Conservation (phyloP, 2,329 filamentous ascomycete genomes). For the Raffaelea ambrosiae region DNA sequence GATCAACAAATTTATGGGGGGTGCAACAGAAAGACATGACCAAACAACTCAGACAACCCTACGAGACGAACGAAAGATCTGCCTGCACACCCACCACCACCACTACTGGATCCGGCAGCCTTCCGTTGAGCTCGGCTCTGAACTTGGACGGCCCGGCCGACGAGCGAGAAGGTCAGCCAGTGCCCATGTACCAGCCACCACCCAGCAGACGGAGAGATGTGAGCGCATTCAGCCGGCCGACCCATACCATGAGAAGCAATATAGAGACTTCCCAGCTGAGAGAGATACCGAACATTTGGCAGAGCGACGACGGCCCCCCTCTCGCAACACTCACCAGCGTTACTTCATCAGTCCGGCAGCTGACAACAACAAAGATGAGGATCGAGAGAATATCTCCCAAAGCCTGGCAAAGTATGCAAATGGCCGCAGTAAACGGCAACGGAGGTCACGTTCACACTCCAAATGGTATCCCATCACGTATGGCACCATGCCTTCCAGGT, state of each 20-base stretch:
- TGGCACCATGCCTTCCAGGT: not conserved
- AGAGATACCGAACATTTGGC: constrained; percentile 19
- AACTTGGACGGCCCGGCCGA: constrained; percentile 11
- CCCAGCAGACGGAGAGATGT: not conserved
- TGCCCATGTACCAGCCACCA: too few relatives aligned
- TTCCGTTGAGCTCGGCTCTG: constrained; percentile 1
- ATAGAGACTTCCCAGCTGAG: constrained; percentile 17
- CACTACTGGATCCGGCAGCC: constrained; percentile 44
- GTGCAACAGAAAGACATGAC: not conserved
- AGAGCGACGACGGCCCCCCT: constrained; percentile 16
- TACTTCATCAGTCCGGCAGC: constrained; percentile 13
- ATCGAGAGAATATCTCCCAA: constrained; percentile 7
- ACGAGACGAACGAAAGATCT: constrained; percentile 20
- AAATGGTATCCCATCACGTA: too few relatives aligned
- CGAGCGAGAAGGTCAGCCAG: constrained; percentile 1
- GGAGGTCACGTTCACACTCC: not conserved
- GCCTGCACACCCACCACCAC: constrained; percentile 52
- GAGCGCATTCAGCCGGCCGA: constrained; percentile 4
- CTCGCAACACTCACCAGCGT: constrained; percentile 14
- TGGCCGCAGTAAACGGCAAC: not conserved
- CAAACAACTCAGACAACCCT: not conserved
- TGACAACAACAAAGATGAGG: constrained; percentile 9
- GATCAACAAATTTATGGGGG: not conserved
- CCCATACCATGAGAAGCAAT: constrained; percentile 6
- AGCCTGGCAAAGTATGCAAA: not conserved